Conservation (phyloP, 2,329 filamentous ascomycete species). For the Colletotrichum destructivum region DNA sequence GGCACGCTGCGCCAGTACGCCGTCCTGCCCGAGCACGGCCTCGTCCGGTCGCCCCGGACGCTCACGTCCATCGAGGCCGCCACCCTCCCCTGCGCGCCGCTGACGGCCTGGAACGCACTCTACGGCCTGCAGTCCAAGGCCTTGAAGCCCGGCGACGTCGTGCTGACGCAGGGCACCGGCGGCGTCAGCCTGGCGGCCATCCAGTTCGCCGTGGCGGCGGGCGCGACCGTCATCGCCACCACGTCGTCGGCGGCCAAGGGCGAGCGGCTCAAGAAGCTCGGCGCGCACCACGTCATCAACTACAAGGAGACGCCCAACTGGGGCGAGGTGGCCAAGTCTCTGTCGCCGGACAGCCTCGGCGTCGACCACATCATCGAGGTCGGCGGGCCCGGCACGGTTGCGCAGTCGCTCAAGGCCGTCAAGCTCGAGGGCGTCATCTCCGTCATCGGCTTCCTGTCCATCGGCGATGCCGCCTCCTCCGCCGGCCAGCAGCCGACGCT, state of each 20-base stretch:
- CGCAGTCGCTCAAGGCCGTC: constrained; percentile 61
- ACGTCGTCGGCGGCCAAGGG: constrained; percentile 63
- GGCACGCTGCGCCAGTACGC: constrained; percentile 79
- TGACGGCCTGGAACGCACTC: constrained; percentile 78
- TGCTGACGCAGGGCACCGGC: constrained; percentile 80
- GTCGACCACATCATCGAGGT: constrained; percentile 66
- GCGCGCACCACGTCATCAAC: constrained; percentile 66
- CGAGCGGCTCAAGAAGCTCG: constrained; percentile 60
- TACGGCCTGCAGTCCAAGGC: constrained; percentile 66
- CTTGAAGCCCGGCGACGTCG: constrained; percentile 68
- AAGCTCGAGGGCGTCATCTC: constrained; percentile 62
- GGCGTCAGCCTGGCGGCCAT: constrained; percentile 78
- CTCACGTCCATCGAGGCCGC: constrained; percentile 68
- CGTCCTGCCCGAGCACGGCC: constrained; percentile 77
- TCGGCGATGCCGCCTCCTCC: constrained; percentile 2
- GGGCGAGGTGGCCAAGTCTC: constrained; percentile 60
- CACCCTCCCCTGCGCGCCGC: constrained; percentile 72
- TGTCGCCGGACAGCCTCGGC: constrained; percentile 59
- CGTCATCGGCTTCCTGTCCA: constrained; percentile 51
- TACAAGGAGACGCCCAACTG: constrained; percentile 62
- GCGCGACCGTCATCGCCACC: constrained; percentile 65
- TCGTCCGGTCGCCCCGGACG: constrained; percentile 74
- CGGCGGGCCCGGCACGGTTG: constrained; percentile 60
- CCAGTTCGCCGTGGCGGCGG: constrained; percentile 68
- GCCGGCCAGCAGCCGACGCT: constrained; percentile 29